These are phyloP conservation scores for Suillus lakei DNA, from an alignment of 768 basidiomycete species.

Conservation along the genomic window DNA sequence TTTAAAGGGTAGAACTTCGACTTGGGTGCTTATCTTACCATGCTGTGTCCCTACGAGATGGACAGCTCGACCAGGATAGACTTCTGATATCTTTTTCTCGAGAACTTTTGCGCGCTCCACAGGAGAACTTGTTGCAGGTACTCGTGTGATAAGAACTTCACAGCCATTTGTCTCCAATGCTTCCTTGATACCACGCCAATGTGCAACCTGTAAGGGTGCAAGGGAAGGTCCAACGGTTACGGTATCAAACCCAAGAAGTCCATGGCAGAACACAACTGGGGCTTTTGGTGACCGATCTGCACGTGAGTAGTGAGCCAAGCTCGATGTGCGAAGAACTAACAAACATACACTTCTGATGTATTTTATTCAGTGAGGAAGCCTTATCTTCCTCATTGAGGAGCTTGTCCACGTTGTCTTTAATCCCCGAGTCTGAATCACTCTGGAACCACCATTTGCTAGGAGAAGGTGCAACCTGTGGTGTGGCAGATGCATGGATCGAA, in stretches of 20 bases:
- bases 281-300: constrained; percentile 79
- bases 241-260: constrained; percentile 87
- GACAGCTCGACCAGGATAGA: constrained; percentile 81
- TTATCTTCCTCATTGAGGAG: constrained; percentile 60
- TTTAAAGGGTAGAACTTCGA: constrained; percentile 1
- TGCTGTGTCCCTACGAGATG: constrained; percentile 91
- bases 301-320: constrained; percentile 5
- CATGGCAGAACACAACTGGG: constrained; percentile 95
- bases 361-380: constrained; percentile 43
- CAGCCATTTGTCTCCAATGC: constrained; percentile 87
- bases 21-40: constrained; percentile 48
- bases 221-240: constrained; percentile 79
- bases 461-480: constrained; percentile 30
- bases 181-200: constrained; percentile 97
- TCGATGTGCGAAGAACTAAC: background rate
- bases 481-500: constrained; percentile 38
- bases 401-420: constrained; percentile 47
- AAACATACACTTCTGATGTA: constrained; percentile 59
- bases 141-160: constrained; percentile 91
- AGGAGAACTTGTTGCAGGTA: constrained; percentile 91
- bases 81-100: constrained; percentile 77
- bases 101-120: constrained; percentile 89
- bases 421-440: constrained; percentile 36
- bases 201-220: constrained; percentile 83
- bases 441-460: constrained; percentile 57